Evolutionary conservation across 23 red algal genomes (phyloP), one percentile per base, ranked within the genome.

Genomic region (Pyropia haitanensis): DNA sequence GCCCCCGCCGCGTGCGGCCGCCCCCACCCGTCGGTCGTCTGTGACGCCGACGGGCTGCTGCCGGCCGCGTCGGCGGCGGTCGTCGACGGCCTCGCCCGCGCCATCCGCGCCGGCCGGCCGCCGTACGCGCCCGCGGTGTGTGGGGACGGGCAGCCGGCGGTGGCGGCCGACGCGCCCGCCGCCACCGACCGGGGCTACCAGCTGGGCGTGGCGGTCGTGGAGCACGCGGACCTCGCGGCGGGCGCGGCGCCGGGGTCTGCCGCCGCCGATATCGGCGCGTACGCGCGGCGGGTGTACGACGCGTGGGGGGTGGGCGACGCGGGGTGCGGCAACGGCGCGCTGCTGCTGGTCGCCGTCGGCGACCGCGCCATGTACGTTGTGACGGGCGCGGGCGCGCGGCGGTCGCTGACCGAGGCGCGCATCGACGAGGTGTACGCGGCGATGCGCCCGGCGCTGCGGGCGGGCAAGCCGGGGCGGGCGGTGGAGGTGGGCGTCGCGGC

Each of bases 241-340:
- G 63, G 71, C 14, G 23, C 65, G 12, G 5, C 24, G 4, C 19
- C 55, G 55, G 20, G 55, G 2, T 51, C 17, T 27, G 53, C 5
- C 20, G 52, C 33, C 25, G 65, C 76, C 24, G 19, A 65, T 13
- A 27, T 62, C 24, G 52, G 31, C 30, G 81, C 81, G 0, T 67
- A 66, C 52, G 83, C 83, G 26, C 76, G 72, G 31, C 51, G 61
- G 21, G 53, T 88, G 18, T 72, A 88, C 44, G 83, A 88, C 70
- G 52, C 65, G 14, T 88, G 83, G 83, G 83, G 83, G 12, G 83
- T 88, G 30, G 83, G 83, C 5, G 83, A 88, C 25, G 67, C 73
- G 10, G 29, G 48, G 21, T 88, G 83, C 48, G 65, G 72, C 31
- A 79, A 79, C 54, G 83, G 83, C 27, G 65, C 73, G 1, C 72